Percentiles rank a stretch among this genome's conserved stretches.
These are phyloP conservation scores for Sequoia sempervirens DNA, from an alignment of 75 land plant species.

Conservation along the genomic window DNA sequence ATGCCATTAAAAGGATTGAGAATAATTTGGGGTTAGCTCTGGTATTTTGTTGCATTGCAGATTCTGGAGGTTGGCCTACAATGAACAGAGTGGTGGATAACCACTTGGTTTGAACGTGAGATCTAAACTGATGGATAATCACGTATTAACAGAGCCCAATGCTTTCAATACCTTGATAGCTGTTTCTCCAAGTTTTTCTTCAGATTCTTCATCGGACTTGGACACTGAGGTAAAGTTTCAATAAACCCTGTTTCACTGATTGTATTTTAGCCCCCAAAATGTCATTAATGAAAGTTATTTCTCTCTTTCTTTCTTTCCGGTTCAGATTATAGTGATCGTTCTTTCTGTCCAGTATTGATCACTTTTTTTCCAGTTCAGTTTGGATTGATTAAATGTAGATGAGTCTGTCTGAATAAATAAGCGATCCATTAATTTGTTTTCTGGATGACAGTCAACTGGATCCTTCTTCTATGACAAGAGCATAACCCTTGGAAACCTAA, in stretches of 20 bases:
- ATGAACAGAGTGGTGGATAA: slow-evolving; percentile 43
- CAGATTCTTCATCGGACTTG: slow-evolving; percentile 46
- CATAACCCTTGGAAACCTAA: slow-evolving; percentile 60
- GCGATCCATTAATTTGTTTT: neutral
- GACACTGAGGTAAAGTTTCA: slow-evolving; percentile 38
- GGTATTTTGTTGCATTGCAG: neutral
- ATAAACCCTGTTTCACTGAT: neutral
- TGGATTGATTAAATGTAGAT: neutral
- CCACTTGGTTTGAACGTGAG: slow-evolving; percentile 43
- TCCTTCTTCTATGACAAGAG: slow-evolving; percentile 50
- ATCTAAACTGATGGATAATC: slow-evolving; percentile 22
- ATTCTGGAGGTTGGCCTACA: neutral
- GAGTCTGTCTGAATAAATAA: neutral
- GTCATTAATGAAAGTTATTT: neutral
- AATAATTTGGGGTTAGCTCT: neutral
- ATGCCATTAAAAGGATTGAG: neutral
- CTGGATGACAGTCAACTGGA: slow-evolving; percentile 43
- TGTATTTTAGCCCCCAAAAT: neutral
- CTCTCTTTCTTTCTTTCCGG: neutral
- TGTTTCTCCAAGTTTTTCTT: slow-evolving; percentile 31
- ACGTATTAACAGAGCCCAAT: slow-evolving; percentile 19
- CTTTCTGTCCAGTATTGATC: too few relatives aligned
- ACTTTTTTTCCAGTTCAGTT: neutral
- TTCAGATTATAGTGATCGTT: neutral
- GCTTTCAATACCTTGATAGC: slow-evolving; percentile 38